Conservation (phyloP, 2,329 filamentous ascomycete species). For the Paraphoma sp. region DNA sequence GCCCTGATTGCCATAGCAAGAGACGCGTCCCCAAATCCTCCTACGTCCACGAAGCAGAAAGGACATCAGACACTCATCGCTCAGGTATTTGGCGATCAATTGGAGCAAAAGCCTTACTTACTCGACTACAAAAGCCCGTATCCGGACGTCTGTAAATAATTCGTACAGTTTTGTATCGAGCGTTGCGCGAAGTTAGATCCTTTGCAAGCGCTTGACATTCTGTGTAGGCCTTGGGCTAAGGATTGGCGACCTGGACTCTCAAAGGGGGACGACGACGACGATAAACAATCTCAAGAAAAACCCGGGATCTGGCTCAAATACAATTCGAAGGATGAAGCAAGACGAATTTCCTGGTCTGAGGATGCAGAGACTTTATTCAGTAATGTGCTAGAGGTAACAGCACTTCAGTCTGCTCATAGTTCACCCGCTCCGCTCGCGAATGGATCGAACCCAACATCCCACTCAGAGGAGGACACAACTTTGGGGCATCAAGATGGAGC, state of each 20-base stretch:
- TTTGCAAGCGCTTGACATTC: constrained; percentile 42
- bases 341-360: too few relatives aligned
- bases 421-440: too few relatives aligned
- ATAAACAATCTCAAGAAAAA: too few relatives aligned
- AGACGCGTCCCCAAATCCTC: constrained; percentile 31
- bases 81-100: not conserved
- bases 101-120: constrained; percentile 19
- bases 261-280: too few relatives aligned
- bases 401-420: too few relatives aligned
- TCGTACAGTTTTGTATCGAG: constrained; percentile 41
- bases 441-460: too few relatives aligned
- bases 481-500: not conserved
- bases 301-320: too few relatives aligned
- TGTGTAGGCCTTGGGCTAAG: constrained; percentile 49
- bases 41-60: not conserved
- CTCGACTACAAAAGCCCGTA: constrained; percentile 42
- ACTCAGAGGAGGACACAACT: too few relatives aligned
- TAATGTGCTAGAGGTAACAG: too few relatives aligned
- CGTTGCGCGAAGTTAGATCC: constrained; percentile 15
- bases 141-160: constrained; percentile 42
- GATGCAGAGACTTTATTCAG: too few relatives aligned
- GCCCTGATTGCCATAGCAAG: constrained; percentile 43
- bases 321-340: too few relatives aligned
- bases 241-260: not conserved
- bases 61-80: not conserved